These are phyloP conservation scores for Amphirosellinia nigrospora DNA, from an alignment of 495 filamentous ascomycete species.

Conservation along the genomic window DNA sequence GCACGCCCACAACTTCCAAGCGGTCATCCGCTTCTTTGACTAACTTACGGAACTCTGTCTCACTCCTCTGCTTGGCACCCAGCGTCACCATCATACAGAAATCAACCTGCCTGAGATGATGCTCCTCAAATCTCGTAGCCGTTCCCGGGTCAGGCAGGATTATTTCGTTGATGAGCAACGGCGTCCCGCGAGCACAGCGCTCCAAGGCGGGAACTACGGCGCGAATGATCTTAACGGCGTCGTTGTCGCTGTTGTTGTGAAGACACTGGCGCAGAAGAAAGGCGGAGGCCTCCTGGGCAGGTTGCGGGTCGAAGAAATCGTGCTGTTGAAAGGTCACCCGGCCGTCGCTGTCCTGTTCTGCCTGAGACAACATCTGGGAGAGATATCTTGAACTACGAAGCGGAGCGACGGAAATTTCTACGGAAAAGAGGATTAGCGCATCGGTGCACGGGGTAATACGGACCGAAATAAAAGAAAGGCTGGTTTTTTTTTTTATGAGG, in stretches of 20 bases:
- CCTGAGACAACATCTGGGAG: constrained; percentile 32
- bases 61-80: constrained; percentile 40
- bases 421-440: constrained; percentile 3
- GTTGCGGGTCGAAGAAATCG: constrained; percentile 43
- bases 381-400: constrained; percentile 36
- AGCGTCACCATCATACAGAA: constrained; percentile 37
- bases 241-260: constrained; percentile 37
- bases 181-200: constrained; percentile 30
- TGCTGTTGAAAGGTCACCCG: constrained; percentile 37
- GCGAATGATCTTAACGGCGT: constrained; percentile 32
- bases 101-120: constrained; percentile 31
- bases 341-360: background rate
- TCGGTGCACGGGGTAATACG: background rate
- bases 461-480: background rate
- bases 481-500: no score
- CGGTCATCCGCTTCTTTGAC: constrained; percentile 28
- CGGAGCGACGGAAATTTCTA: constrained; percentile 31
- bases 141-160: constrained; percentile 34
- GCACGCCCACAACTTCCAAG: constrained; percentile 13
- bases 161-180: constrained; percentile 40
- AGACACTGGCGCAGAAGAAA: constrained; percentile 39
- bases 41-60: constrained; percentile 32
- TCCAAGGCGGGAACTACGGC: constrained; percentile 37
- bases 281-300: constrained; percentile 29
- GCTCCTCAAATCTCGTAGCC: constrained; percentile 21